Base-by-base conservation (phyloP, 2,329 filamentous ascomycete genomes). In the Cordyceps fumosorosea region DNA sequence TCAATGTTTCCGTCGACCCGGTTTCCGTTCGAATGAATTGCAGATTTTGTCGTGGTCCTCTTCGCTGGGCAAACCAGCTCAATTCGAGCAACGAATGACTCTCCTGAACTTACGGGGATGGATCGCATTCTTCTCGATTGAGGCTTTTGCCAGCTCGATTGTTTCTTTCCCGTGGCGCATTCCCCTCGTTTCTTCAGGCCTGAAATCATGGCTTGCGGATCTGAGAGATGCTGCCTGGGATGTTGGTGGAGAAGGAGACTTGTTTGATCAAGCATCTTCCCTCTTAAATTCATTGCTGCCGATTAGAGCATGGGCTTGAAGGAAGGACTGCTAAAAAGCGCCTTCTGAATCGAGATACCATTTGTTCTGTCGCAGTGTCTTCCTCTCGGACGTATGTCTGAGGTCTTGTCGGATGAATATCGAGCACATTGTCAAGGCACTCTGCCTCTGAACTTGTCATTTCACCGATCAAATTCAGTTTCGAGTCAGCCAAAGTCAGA, bases 401-500 rank as follows among this genome's bases (percentile, higher is more conserved):
- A 82, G 90, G 87, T 84, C 77, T 93, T 93, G 89, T 91, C 78
- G 83, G 85, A 84, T 90, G 89, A 91, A 88, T 47, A 24, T 56
- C 42, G 45, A 11, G 3, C 32, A 52, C 40, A 60, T 51, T 62
- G 20, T 55, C 24, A 54, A 26, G 22, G n/a, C 24, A 24, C 12
- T 45, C 12, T 5, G 18, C 34, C n/a, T 48, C 22, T 56, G 14
- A 16, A 16, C 34, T 32, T 40, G 47, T 60, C 22, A 12, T 78
- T 84, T 91, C 89, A 91, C 87, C 80, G 87, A 91, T 89, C 69
- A 93, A 93, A 92, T 81, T 66, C 67, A 89, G 53, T 87, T 71
- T 90, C 89, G 90, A 93, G 90, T 93, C 81, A 86, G 84, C 85
- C 88, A 89, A 84, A 85, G 86, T 82, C 88, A 93, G 90, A 95